Evolutionary conservation across 1,139 yeast species (phyloP).

Genomic region (Yamadazyma epiphylla): DNA sequence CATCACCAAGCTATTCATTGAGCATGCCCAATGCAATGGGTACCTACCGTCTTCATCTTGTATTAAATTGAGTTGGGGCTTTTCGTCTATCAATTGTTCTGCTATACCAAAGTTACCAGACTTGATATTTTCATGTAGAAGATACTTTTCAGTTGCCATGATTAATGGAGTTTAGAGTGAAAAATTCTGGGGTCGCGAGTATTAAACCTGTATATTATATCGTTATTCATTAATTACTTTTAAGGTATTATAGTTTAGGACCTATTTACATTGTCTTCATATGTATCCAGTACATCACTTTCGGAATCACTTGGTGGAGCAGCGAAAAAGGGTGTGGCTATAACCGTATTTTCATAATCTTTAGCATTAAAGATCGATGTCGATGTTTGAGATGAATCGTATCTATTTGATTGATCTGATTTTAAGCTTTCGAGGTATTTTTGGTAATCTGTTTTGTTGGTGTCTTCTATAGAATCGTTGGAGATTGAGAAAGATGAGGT

Average conservation of each 20-base stretch:
- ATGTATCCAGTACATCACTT: no score
- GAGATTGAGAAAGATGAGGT: conserved; percentile 18
- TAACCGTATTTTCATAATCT: conserved; percentile 19
- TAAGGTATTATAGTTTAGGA: not conserved
- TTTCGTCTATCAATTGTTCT: conserved; percentile 41
- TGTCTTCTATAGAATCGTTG: conserved; percentile 6
- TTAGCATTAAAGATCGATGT: conserved; percentile 7
- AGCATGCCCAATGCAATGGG: conserved; percentile 88
- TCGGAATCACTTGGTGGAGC: conserved; percentile 42
- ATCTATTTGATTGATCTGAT: conserved; percentile 11
- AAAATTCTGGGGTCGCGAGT: not conserved
- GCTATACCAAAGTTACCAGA: conserved; percentile 51
- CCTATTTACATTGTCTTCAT: conserved; percentile 5
- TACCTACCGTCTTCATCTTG: conserved; percentile 76
- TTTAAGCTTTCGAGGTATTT: conserved; percentile 16
- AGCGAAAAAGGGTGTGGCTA: conserved; percentile 38
- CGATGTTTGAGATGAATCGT: conserved; percentile 13
- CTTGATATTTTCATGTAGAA: conserved; percentile 57
- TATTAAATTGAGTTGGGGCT: conserved; percentile 42
- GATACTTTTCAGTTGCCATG: conserved; percentile 15
- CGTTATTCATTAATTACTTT: not conserved
- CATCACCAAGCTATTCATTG: conserved; percentile 54
- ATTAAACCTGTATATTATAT: no score
- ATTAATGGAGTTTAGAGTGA: not conserved
- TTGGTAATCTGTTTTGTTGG: conserved; percentile 14